Percentiles rank a stretch among this genome's conserved stretches.
Conservation (phyloP, 106 monocot genomes). For the Vanilla planifolia region DNA sequence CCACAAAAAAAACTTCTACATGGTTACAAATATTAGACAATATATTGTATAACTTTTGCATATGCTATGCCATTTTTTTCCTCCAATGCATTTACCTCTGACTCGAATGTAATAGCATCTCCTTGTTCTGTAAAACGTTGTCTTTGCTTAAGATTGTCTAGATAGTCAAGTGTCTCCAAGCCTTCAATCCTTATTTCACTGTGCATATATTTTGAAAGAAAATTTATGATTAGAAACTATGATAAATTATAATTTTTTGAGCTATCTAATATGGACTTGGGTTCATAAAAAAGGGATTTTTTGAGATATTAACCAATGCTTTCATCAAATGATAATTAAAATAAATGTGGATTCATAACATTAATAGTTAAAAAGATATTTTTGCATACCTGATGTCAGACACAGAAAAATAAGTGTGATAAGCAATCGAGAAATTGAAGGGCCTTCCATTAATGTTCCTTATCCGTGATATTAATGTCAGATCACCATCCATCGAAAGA, state of each 20-base stretch:
- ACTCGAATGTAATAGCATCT: conserved; percentile 79
- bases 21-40: too few relatives aligned
- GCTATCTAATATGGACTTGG: too few relatives aligned
- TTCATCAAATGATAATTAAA: neutral
- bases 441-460: conserved; percentile 77
- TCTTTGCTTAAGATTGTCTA: conserved; percentile 53
- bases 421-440: conserved; percentile 78
- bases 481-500: conserved; percentile 58
- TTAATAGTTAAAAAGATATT: neutral
- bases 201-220: conserved; percentile 3
- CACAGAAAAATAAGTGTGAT: conserved; percentile 72
- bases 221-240: neutral
- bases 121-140: conserved; percentile 80
- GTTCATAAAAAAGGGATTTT: neutral
- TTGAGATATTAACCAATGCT: too few relatives aligned
- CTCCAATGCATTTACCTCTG: conserved; percentile 60
- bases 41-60: neutral
- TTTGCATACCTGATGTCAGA: conserved; percentile 71
- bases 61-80: too few relatives aligned
- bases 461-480: conserved; percentile 73
- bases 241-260: too few relatives aligned
- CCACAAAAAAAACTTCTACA: too few relatives aligned
- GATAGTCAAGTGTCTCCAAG: conserved; percentile 78
- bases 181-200: conserved; percentile 87
- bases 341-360: too few relatives aligned